Base-by-base conservation (phyloP, 2,329 filamentous ascomycete species). In the Botrytis galanthina region DNA sequence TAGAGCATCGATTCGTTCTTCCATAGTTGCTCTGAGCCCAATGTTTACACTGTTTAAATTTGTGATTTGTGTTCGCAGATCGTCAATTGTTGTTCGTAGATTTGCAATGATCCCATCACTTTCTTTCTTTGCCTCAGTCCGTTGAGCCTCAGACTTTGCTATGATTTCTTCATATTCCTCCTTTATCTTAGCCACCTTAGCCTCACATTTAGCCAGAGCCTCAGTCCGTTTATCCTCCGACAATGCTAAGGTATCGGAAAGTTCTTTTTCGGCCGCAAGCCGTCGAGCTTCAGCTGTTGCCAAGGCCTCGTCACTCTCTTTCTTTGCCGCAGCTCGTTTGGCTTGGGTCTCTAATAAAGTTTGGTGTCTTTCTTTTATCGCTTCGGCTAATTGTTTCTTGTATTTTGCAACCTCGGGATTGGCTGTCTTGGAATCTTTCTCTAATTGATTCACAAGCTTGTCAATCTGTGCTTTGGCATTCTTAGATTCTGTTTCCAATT, bases 141-240 rank as follows among this genome's bases (percentile, higher is more conserved):
- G n/a, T 57, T 57, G 14, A 29, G 14, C 14, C n/a, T 29, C 51
- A 8, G 51, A 16, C 1, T 9, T 57, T 29, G 51, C 51, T 57
- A 57, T 1, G 3, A 18, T 4, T 9, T 16, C 6, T 0, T 57
- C 51, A 9, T n/a, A 14, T 9, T 57, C n/a, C 7, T 18, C 18
- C 7, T 57, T 57, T 16, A 29, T 9, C n/a, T 1, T 3, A 18
- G 14, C n/a, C 3, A 29, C 3, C 9, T 16, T 6, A 57, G 51
- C 51, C n/a, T 57, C 51, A 0, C n/a, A 29, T 18, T 18, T 18
- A 9, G 51, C 51, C 7, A 57, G 1, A 18, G n/a, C 26, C 48
- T n/a, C 48, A n/a, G 12, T 1, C n/a, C 26, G 26, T 54, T 0
- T 0, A n/a, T 54, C 22, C 26, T 3, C 2, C 7, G 4, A 0